A percentile compares a stretch with the other conserved stretches of the same genome.
These are phyloP conservation scores for Geotrichum siamense DNA, from an alignment of 1,139 yeast genomes.

Conservation along the genomic window DNA sequence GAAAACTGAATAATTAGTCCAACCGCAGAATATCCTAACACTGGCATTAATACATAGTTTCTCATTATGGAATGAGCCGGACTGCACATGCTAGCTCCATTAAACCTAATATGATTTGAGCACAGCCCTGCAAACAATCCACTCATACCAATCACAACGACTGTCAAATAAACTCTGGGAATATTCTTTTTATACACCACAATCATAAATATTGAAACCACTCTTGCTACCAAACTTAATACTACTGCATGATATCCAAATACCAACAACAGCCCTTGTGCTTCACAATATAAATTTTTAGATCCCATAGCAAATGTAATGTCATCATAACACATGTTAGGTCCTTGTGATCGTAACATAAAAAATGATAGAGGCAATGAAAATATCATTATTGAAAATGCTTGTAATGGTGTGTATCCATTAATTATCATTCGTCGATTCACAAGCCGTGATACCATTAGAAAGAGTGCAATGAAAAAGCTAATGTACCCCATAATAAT, in stretches of 20 bases:
- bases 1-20: constrained; percentile 12
- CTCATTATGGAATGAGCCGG: constrained; percentile 9
- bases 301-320: constrained; percentile 16
- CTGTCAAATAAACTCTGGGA: constrained; percentile 17
- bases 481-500: constrained; percentile 14
- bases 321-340: constrained; percentile 16
- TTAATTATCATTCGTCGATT: constrained; percentile 20
- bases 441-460: constrained; percentile 19
- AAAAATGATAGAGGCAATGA: constrained; percentile 18
- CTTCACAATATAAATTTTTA: constrained; percentile 17
- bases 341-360: constrained; percentile 8
- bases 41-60: constrained; percentile 12
- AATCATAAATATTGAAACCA: constrained; percentile 16
- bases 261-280: constrained; percentile 21
- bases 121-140: constrained; percentile 19
- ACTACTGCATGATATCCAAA: constrained; percentile 19
- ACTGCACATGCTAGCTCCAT: constrained; percentile 15
- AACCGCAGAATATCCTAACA: constrained; percentile 12
- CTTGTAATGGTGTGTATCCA: constrained; percentile 22
- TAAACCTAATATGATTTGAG: constrained; percentile 13
- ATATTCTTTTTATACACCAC: constrained; percentile 17
- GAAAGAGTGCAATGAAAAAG: constrained; percentile 19
- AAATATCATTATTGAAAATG: constrained; percentile 18
- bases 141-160: constrained; percentile 15
- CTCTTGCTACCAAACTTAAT: constrained; percentile 18